phyloP scores from a whole-genome alignment of 768 basidiomycete genomes.

The Hemileccinum impolitum region DNA sequence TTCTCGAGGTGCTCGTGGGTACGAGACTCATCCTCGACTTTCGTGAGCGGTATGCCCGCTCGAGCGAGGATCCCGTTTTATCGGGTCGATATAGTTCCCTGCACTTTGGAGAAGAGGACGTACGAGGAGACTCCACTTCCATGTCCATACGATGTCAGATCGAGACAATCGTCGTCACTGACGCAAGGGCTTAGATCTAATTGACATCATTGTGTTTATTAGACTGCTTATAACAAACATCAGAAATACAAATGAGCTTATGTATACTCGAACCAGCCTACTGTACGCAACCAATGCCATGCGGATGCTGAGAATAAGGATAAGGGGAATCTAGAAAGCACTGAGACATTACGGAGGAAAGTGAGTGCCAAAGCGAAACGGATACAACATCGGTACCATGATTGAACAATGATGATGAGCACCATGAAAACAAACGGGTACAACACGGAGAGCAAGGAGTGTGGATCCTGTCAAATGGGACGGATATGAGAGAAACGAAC shows the following conservation, averaged over 20 bases:
- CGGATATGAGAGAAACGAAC: constrained; percentile 2
- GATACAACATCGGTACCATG: constrained; percentile 16
- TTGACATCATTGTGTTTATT: constrained; percentile 6
- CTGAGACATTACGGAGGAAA: constrained; percentile 4
- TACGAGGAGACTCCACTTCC: constrained; percentile 1
- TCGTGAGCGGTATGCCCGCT: constrained; percentile 25
- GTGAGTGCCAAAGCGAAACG: constrained; percentile 4
- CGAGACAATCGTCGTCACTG: constrained; percentile 15
- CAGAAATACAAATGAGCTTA: constrained; percentile 17
- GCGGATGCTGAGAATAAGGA: constrained; percentile 9
- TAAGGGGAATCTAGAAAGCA: constrained; percentile 5
- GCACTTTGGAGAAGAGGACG: constrained; percentile 9
- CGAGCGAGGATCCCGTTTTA: constrained; percentile 8
- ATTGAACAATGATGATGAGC: neutral
- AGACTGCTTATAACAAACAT: constrained; percentile 5
- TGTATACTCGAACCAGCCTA: neutral
- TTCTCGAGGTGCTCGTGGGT: constrained; percentile 29
- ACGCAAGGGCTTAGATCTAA: neutral
- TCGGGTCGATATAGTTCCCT: constrained; percentile 15
- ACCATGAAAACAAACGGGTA: neutral
- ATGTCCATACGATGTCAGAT: constrained; percentile 11
- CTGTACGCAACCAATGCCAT: constrained; percentile 9
- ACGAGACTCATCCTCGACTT: constrained; percentile 32
- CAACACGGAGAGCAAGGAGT: constrained; percentile 11
- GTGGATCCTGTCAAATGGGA: constrained; percentile 15